Evolutionary conservation across 257 asterid species (phyloP).

Genomic region (Salvia hispanica): DNA sequence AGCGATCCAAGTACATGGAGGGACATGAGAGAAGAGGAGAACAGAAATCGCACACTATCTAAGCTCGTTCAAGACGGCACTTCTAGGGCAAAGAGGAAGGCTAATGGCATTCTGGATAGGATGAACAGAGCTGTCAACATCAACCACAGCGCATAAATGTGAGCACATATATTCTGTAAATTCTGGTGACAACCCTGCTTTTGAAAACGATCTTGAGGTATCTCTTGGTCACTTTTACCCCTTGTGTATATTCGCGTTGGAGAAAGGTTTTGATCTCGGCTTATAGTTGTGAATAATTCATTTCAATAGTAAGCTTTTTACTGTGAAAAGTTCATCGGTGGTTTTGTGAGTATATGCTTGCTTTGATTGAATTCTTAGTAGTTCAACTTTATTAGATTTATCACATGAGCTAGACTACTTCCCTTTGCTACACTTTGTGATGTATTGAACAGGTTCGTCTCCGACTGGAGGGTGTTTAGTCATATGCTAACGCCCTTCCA

Average conservation of each 20-base stretch:
- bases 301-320: constrained; percentile 41
- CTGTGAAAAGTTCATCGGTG: constrained; percentile 13
- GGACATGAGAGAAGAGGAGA: constrained; percentile 75
- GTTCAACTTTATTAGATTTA: not conserved
- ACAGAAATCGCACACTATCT: constrained; percentile 54
- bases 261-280: constrained; percentile 47
- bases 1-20: constrained; percentile 67
- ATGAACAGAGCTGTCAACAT: constrained; percentile 49
- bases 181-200: constrained; percentile 43
- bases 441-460: constrained; percentile 1
- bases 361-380: constrained; percentile 14
- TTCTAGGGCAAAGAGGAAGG: constrained; percentile 87
- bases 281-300: constrained; percentile 47
- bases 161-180: constrained; percentile 57
- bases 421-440: not conserved
- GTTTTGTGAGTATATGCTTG: constrained; percentile 21
- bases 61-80: constrained; percentile 69
- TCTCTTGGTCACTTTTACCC: constrained; percentile 36
- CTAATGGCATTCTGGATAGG: constrained; percentile 71
- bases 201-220: constrained; percentile 38
- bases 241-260: constrained; percentile 50
- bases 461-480: not conserved
- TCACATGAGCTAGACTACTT: constrained; percentile 27
- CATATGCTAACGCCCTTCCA: not conserved
- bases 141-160: constrained; percentile 68